A percentile compares a stretch with the other conserved stretches of the same genome.
Evolutionary conservation across 768 basidiomycete genomes (phyloP).

Genomic region (Leucosporidium scottii): DNA sequence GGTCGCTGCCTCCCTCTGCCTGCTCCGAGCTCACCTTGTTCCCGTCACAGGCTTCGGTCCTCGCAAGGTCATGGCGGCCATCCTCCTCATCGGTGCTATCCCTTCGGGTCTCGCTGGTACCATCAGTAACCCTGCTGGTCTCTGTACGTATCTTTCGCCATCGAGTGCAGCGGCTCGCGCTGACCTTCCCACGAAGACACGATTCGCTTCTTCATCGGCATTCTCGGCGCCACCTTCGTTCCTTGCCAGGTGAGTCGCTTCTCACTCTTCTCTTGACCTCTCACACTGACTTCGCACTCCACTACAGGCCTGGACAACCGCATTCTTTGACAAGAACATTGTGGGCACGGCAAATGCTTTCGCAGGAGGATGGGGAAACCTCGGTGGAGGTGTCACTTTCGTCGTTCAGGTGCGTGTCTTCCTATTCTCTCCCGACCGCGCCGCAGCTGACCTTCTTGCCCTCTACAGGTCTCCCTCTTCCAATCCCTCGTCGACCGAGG

Average conservation of each 20-base stretch:
- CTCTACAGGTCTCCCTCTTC: conserved; percentile 47
- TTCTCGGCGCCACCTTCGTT: conserved; percentile 57
- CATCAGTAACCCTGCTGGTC: conserved; percentile 44
- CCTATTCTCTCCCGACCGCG: no score
- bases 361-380: conserved; percentile 54
- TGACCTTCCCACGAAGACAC: conserved; percentile 30
- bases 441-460: not conserved
- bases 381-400: conserved; percentile 50
- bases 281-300: conserved; percentile 47
- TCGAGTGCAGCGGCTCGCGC: no score
- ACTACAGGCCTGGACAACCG: conserved; percentile 38
- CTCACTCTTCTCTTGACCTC: not conserved
- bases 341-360: conserved; percentile 52
- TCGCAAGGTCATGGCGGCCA: conserved; percentile 50
- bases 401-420: conserved; percentile 40
- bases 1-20: conserved; percentile 45
- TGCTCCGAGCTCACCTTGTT: conserved; percentile 50
- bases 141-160: conserved; percentile 36
- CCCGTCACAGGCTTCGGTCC: conserved; percentile 45
- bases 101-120: conserved; percentile 57
- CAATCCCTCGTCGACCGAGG: conserved; percentile 41
- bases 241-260: conserved; percentile 45
- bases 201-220: conserved; percentile 50
- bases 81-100: conserved; percentile 54
- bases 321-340: conserved; percentile 53